phyloP scores from a whole-genome alignment of 2,329 filamentous ascomycete species.

The Epichloe festucae region DNA sequence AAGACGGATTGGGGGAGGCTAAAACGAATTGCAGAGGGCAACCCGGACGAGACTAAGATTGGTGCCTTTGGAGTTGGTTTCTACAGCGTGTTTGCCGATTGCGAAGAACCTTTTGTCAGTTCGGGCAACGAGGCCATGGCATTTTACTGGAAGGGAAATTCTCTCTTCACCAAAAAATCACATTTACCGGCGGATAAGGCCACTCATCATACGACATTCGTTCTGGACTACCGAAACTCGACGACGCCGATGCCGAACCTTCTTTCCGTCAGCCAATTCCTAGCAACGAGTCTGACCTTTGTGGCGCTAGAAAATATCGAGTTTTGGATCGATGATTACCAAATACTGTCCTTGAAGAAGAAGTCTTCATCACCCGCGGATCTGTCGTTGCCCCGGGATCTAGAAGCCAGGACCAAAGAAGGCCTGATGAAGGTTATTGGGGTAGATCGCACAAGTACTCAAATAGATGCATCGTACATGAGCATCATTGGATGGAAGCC shows the following conservation, averaged over 20 bases:
- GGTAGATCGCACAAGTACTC: slow-evolving; percentile 76
- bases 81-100: slow-evolving; percentile 97
- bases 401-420: slow-evolving; percentile 73
- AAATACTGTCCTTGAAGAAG: slow-evolving; percentile 66
- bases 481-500: slow-evolving; percentile 77
- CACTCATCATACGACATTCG: slow-evolving; percentile 71
- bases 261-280: slow-evolving; percentile 76
- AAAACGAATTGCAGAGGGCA: slow-evolving; percentile 97
- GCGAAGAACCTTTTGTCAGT: slow-evolving; percentile 92
- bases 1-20: slow-evolving; percentile 85
- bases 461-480: slow-evolving; percentile 87
- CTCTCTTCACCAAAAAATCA: slow-evolving; percentile 84
- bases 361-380: slow-evolving; percentile 67
- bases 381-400: slow-evolving; percentile 60
- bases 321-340: slow-evolving; percentile 80
- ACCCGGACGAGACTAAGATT: slow-evolving; percentile 98
- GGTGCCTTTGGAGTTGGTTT: slow-evolving; percentile 97
- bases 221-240: slow-evolving; percentile 83
- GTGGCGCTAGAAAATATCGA: slow-evolving; percentile 81
- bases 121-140: slow-evolving; percentile 91
- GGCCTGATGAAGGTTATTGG: slow-evolving; percentile 73
- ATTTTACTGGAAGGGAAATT: slow-evolving; percentile 99
- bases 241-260: slow-evolving; percentile 79
- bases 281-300: slow-evolving; percentile 91
- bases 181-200: slow-evolving; percentile 55